Evolutionary conservation across 2,329 filamentous ascomycete genomes (phyloP), one percentile per base, ranked within the genome.

Genomic region (Xylaria sp.): DNA sequence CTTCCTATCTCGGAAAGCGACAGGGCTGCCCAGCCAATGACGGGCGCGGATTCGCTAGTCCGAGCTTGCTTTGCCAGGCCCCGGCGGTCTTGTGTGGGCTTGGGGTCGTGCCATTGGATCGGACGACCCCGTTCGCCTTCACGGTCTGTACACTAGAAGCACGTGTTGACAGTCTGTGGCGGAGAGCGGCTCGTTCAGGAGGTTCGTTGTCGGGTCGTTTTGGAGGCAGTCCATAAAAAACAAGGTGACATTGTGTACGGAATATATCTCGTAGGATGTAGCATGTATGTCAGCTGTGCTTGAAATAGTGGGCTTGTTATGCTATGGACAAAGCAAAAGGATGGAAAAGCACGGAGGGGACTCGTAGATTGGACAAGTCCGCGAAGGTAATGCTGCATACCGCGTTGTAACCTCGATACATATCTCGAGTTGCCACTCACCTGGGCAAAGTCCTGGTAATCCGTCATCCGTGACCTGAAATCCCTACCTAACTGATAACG

Each of bases 1-100:
- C 39, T 64, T 63, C 63, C 63, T 55, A 52, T 57, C 56, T 61
- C 0, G 60, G 63, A 52, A 59, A 50, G 52, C 34, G 13, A 49
- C 48, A 54, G 35, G 54, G 55, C 4, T 50, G 6, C 11, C 4
- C 47, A 54, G 35, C 62, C 59, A 62, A 62, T 58, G 39, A 49
- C 16, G 7, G 44, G 48, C 1, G 8, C 11, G 18, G 35, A 19
- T 30, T 50, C 4, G 11, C 8, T 61, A 59, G 62, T 46, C 55
- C 51, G 51, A 58, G 58, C 55, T 63, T 19, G 53, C 56, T 23
- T 63, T 63, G 58, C 61, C 58, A n/a, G 48, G 56, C 58, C 34
- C 55, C 55, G 58, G 37, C 37, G 23, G 23, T 4, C 23, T 30
- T 30, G 23, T 30, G 23, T 30, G 23, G 23, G 4, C 37, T 42